Conservation (phyloP, 352 stramenopile genomes). For the Phytophthora cajani region DNA sequence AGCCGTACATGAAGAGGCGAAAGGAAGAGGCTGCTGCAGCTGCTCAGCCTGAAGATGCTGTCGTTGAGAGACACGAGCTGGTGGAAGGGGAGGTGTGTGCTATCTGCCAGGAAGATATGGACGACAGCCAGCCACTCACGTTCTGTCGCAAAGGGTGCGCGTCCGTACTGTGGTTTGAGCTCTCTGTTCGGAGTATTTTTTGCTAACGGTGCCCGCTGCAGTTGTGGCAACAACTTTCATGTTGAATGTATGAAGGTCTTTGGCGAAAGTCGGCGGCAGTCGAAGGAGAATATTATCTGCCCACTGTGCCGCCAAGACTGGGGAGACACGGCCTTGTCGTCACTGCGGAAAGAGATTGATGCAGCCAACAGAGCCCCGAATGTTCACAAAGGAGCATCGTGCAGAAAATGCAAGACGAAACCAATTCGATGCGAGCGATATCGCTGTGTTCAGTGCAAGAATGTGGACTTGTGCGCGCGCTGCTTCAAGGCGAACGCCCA, state of each 20-base stretch:
- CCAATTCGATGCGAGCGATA: slow-evolving; percentile 83
- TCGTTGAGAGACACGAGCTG: slow-evolving; percentile 58
- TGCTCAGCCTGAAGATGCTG: slow-evolving; percentile 31
- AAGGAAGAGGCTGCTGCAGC: slow-evolving; percentile 24
- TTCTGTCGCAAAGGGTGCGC: slow-evolving; percentile 78
- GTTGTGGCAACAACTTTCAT: slow-evolving; percentile 45
- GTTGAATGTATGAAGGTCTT: slow-evolving; percentile 80
- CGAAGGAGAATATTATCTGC: slow-evolving; percentile 88
- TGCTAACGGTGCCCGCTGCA: slow-evolving; percentile 18
- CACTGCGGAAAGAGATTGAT: slow-evolving; percentile 79
- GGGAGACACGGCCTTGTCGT: slow-evolving; percentile 65
- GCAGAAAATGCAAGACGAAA: slow-evolving; percentile 80
- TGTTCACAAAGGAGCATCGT: slow-evolving; percentile 70
- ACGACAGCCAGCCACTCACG: slow-evolving; percentile 60
- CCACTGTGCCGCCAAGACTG: slow-evolving; percentile 85
- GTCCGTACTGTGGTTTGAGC: slow-evolving; percentile 39
- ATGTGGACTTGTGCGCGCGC: slow-evolving; percentile 71
- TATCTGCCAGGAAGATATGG: slow-evolving; percentile 89
- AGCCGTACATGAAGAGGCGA: slow-evolving; percentile 56
- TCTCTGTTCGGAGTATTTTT: not conserved
- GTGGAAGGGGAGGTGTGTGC: slow-evolving; percentile 82
- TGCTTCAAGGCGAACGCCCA: slow-evolving; percentile 81
- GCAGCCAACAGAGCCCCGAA: slow-evolving; percentile 74
- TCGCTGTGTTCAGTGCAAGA: slow-evolving; percentile 82
- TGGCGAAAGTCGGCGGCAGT: slow-evolving; percentile 78